Base-by-base conservation (phyloP, 1,139 yeast species). In the Blastobotrys petasosporus region DNA sequence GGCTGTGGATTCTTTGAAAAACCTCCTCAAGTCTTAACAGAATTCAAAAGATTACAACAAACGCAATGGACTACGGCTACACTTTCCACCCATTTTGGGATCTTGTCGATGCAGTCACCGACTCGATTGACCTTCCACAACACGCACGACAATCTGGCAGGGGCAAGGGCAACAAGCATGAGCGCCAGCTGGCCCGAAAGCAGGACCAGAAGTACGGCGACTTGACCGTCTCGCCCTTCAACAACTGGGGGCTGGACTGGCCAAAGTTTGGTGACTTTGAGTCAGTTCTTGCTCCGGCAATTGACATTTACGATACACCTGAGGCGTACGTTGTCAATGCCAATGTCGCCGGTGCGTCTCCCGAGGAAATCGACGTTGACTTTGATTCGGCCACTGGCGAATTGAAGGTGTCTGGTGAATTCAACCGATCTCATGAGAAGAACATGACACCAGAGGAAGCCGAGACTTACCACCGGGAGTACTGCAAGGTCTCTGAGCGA, bases 321-420 rank as follows among this genome's bases (percentile, higher is more conserved):
- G 66, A 65, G 8, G 61, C 67, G 13, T 77, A 75, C 52, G 56
- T 67, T 13, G 69, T 76, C 11, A 72, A 71, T 2, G 60, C 76
- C 7, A 72, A 80, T 4, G 62, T 78, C 12, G 77, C 82, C 5
- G 83, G 83, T 40, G 79, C 79, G 7, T 64, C 68, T 30, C 70
- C 76, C 29, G 68, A 68, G 41, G 68, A 74, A n/a, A 70, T 78
- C 51, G 73, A 70, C 40, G 71, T 78, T 43, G 79, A 77, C 56
- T 77, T 68, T 63, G 81, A 77, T 57, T 78, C 80, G 2, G 29
- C n/a, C 1, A 42, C 34, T 28, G 33, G 39, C 13, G 43, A 39
- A 29, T 17, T 47, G 65, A 72, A 38, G 32, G 39, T 56, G 30
- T 41, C 49, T n/a, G 55, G 58, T 8, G 34, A 47, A 28, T 33